phyloP scores from a whole-genome alignment of 2,329 filamentous ascomycete genomes.

The Microdochium trichocladiopsis region DNA sequence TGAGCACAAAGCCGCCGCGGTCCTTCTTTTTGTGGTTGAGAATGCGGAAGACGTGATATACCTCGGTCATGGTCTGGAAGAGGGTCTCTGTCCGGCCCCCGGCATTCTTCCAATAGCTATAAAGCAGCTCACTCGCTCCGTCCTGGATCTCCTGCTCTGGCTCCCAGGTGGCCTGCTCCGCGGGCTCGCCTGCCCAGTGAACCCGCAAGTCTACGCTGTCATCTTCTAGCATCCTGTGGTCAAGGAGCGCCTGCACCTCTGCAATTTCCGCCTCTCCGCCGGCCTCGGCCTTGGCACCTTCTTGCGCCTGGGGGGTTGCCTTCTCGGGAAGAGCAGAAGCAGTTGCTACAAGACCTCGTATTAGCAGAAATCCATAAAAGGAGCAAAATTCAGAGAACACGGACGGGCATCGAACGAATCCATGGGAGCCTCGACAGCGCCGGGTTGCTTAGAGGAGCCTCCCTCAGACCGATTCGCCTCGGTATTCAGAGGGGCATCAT shows the following conservation, averaged over 20 bases:
- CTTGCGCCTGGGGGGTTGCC: constrained; percentile 5
- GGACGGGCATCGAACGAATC: too few species aligned
- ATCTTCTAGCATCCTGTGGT: constrained; percentile 14
- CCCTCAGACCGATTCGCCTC: too few species aligned
- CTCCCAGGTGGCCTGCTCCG: constrained; percentile 22
- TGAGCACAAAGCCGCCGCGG: constrained; percentile 18
- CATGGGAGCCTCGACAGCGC: too few species aligned
- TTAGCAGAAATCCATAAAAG: too few species aligned
- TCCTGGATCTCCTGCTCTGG: constrained; percentile 23
- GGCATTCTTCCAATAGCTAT: constrained; percentile 22
- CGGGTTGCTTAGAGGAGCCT: too few species aligned
- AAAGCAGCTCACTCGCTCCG: constrained; percentile 21
- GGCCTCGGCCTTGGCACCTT: constrained; percentile 5
- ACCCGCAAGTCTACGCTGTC: constrained; percentile 19
- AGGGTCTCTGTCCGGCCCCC: constrained; percentile 20
- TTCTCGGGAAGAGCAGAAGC: too few species aligned
- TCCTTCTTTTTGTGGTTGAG: constrained; percentile 17
- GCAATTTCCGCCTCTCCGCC: constrained; percentile 2
- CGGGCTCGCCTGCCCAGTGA: constrained; percentile 18
- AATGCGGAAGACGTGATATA: constrained; percentile 19
- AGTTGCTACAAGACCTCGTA: too few species aligned
- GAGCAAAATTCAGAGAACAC: too few species aligned
- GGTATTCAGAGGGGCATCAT: too few species aligned
- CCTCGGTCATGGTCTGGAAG: constrained; percentile 15
- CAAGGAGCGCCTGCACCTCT: constrained; percentile 17